phyloP scores from a whole-genome alignment of 257 asterid genomes.

The Fraxinus americana region DNA sequence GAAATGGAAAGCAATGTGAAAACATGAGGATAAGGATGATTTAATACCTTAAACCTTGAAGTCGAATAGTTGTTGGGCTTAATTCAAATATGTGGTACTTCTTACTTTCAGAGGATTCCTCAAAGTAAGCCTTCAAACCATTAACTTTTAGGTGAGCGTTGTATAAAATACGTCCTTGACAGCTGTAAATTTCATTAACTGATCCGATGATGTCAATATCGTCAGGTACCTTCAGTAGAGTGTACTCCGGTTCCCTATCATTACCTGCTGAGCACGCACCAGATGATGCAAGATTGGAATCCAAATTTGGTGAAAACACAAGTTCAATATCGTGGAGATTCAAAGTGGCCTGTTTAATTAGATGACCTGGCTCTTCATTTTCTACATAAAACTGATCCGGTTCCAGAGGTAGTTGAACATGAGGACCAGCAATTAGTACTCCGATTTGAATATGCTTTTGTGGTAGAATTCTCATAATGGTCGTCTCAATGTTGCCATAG shows the following conservation, averaged over 20 bases:
- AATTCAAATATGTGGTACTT: slow-evolving; percentile 44
- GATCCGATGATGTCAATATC: slow-evolving; percentile 38
- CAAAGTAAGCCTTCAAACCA: slow-evolving; percentile 66
- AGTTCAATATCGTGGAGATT: slow-evolving; percentile 62
- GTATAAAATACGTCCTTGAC: slow-evolving; percentile 45
- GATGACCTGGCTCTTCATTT: slow-evolving; percentile 28
- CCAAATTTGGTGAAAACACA: slow-evolving; percentile 56
- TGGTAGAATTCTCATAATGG: slow-evolving; percentile 54
- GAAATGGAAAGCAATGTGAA: slow-evolving; percentile 28
- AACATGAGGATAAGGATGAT: slow-evolving; percentile 21
- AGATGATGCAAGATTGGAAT: slow-evolving; percentile 41
- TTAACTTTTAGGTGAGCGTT: slow-evolving; percentile 48
- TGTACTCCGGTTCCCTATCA: slow-evolving; percentile 42
- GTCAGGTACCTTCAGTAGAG: slow-evolving; percentile 40
- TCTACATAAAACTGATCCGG: slow-evolving; percentile 42
- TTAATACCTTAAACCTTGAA: slow-evolving; percentile 58
- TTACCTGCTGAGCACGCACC: slow-evolving; percentile 34
- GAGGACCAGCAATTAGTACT: slow-evolving; percentile 68
- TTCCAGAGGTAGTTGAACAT: slow-evolving; percentile 49
- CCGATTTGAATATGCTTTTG: slow-evolving; percentile 60
- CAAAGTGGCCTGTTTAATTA: slow-evolving; percentile 42
- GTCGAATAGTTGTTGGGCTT: slow-evolving; percentile 49
- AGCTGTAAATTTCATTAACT: slow-evolving; percentile 47
- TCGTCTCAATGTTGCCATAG: slow-evolving; percentile 43
- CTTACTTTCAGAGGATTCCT: slow-evolving; percentile 39